These are phyloP conservation scores for Verticillium klebahnii DNA, from an alignment of 2,329 filamentous ascomycete species.

Conservation along the genomic window DNA sequence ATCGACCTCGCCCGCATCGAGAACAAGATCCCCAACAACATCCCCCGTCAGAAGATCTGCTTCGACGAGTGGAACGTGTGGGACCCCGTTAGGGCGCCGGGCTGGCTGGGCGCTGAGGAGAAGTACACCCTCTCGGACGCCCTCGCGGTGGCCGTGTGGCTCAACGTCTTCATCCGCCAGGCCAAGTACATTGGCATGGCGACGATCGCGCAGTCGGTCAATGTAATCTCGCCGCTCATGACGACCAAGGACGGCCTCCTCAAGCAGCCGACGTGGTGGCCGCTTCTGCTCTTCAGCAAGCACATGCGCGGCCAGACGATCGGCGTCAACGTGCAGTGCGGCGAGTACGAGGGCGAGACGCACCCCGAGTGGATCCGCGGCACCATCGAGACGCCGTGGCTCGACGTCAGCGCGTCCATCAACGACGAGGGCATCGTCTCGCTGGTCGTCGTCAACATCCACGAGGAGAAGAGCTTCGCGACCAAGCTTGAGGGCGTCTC, in stretches of 20 bases:
- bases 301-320: conserved; percentile 69
- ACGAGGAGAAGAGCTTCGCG: conserved; percentile 54
- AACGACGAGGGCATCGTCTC: conserved; percentile 55
- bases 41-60: conserved; percentile 66
- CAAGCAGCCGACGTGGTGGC: conserved; percentile 74
- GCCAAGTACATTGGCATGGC: conserved; percentile 69
- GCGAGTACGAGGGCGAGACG: conserved; percentile 63
- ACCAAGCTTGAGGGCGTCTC: conserved; percentile 53
- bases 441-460: conserved; percentile 70
- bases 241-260: conserved; percentile 59
- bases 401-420: conserved; percentile 62
- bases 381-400: conserved; percentile 63
- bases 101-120: conserved; percentile 69
- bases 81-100: conserved; percentile 67
- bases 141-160: conserved; percentile 68
- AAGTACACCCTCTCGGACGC: conserved; percentile 70
- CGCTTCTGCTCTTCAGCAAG: conserved; percentile 58
- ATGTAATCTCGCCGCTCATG: conserved; percentile 75
- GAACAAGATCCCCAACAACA: conserved; percentile 53
- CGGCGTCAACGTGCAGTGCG: conserved; percentile 58
- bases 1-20: conserved; percentile 73
- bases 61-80: conserved; percentile 87
- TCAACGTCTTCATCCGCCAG: conserved; percentile 74
- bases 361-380: conserved; percentile 60
- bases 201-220: conserved; percentile 73